These are phyloP conservation scores for Firmiana major DNA, from an alignment of 345 rosid genomes.

Conservation along the genomic window DNA sequence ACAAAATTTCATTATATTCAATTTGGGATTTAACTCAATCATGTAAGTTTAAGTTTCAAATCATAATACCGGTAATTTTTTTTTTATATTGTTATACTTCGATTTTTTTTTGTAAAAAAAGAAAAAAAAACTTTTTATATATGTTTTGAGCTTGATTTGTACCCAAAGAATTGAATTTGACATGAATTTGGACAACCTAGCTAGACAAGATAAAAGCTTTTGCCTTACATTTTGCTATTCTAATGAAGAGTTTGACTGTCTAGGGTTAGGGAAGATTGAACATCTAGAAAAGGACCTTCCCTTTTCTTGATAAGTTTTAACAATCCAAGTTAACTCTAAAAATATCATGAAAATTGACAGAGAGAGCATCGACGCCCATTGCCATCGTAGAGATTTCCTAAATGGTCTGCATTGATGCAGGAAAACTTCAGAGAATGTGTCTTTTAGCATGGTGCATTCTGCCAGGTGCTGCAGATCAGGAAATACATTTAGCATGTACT, in stretches of 20 bases:
- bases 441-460: constrained; percentile 42
- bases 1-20: neutral
- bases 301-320: constrained; percentile 41
- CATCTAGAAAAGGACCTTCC: constrained; percentile 38
- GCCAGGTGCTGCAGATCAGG: constrained; percentile 51
- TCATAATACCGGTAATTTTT: too few relatives aligned
- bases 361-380: constrained; percentile 56
- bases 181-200: neutral
- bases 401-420: constrained; percentile 47
- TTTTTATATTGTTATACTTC: too few relatives aligned
- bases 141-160: neutral
- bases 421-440: constrained; percentile 33
- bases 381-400: constrained; percentile 25
- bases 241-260: neutral
- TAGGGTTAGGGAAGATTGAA: constrained; percentile 27
- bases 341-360: constrained; percentile 47
- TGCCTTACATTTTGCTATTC: constrained; percentile 1
- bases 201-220: neutral
- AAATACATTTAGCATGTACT: constrained; percentile 39
- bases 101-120: too few relatives aligned
- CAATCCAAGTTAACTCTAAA: constrained; percentile 37
- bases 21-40: too few relatives aligned
- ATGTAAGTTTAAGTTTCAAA: too few relatives aligned
- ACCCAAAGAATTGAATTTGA: neutral
- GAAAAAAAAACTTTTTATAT: neutral